These are phyloP conservation scores for Fraxinus anomala DNA, from an alignment of 257 asterid species.

Conservation along the genomic window DNA sequence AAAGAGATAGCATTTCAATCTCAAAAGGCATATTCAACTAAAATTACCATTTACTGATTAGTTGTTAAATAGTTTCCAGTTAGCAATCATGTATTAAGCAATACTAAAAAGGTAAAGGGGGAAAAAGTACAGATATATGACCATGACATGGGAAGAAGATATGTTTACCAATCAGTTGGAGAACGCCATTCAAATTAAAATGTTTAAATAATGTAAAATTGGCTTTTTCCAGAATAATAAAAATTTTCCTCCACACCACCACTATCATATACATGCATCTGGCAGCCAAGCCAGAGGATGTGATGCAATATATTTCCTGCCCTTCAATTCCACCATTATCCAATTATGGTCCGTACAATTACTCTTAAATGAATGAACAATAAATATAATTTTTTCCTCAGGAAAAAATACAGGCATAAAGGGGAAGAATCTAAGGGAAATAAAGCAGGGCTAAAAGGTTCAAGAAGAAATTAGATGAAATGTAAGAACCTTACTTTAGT, in stretches of 20 bases:
- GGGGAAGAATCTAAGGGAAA: background rate
- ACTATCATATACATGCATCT: background rate
- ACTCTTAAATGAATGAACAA: background rate
- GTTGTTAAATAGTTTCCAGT: background rate
- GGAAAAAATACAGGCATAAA: background rate
- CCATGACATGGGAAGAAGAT: background rate
- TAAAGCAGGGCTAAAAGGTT: background rate
- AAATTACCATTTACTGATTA: background rate
- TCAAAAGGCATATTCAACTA: background rate
- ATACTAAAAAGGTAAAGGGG: background rate
- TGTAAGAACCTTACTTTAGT: conserved; percentile 43
- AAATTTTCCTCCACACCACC: no score
- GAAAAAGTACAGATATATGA: background rate
- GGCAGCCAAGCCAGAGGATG: background rate
- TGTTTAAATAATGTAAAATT: background rate
- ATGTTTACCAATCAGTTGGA: background rate
- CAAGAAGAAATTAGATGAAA: conserved; percentile 1
- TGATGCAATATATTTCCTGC: background rate
- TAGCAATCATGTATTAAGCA: background rate
- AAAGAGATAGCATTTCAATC: background rate
- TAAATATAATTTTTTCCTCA: background rate
- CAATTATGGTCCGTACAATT: background rate
- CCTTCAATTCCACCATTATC: background rate
- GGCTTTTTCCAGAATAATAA: background rate
- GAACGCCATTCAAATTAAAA: background rate